Evolutionary conservation across 2,329 filamentous ascomycete genomes (phyloP).

Genomic region (Fusarium floridanum): DNA sequence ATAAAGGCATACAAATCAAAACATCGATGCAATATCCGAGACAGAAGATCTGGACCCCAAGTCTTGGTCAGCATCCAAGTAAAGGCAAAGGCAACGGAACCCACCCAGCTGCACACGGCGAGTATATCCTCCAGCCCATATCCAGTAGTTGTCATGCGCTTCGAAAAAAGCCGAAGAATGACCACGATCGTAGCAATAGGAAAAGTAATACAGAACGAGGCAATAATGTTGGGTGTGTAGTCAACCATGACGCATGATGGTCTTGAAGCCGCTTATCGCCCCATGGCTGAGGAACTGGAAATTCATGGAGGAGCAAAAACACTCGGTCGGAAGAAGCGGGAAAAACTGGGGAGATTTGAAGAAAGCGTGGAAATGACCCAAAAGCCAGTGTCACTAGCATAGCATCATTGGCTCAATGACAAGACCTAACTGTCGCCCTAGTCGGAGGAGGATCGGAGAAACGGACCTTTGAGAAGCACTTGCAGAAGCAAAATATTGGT

Average conservation of each 20-base stretch:
- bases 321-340: background rate
- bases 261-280: background rate
- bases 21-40: background rate
- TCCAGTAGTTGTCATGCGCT: constrained; percentile 30
- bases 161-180: constrained; percentile 29
- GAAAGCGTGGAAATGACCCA: background rate
- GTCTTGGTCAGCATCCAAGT: background rate
- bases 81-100: background rate
- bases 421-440: background rate
- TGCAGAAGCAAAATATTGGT: background rate
- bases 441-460: background rate
- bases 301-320: background rate
- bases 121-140: constrained; percentile 39
- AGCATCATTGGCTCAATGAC: background rate
- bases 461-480: background rate
- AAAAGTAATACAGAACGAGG: constrained; percentile 32
- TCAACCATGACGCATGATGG: constrained; percentile 26
- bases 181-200: constrained; percentile 33
- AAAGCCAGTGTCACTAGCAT: background rate
- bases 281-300: background rate
- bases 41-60: background rate
- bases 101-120: constrained; percentile 34
- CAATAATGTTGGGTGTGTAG: constrained; percentile 29
- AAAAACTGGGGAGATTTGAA: background rate
- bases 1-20: background rate